Evolutionary conservation across 495 filamentous ascomycete species (phyloP), one percentile per base, ranked within the genome.

Genomic region (Podospora comata): DNA sequence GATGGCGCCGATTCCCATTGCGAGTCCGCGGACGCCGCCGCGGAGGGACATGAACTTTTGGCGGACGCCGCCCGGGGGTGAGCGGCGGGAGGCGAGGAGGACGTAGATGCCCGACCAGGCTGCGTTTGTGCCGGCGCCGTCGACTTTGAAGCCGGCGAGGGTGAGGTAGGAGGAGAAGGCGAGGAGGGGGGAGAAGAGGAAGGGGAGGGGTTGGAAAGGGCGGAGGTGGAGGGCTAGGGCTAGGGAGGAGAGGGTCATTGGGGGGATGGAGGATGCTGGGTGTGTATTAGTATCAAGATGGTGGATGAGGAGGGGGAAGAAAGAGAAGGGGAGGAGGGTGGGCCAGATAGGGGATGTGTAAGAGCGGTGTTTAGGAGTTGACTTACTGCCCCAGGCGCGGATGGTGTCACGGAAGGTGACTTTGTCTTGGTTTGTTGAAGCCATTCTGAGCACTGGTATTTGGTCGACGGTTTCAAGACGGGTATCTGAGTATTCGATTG

Each of bases 81-180:
- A 85, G 68, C 90, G 84, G 65, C 92, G 85, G 68, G 85, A 78
- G 26, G 92, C 93, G 57, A 94, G 82, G 11, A 97, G 78, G 18
- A 93, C 80, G 77, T 98, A 99, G 23, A 97, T 79, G 4, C 89
- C 92, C 54, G 90, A 92, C 88, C 92, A 97, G 3, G 94, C 92
- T 19, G 91, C 92, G 15, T 88, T 91, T 63, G 93, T 84, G 32
- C 94, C 95, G 0, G 93, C 94, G 62, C 86, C 87, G 71, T 97
- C 95, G 64, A 87, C 88, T 75, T 90, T 88, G 85, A 88, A 93
- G 44, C 87, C 88, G 62, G 86, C 85, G 9, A 97, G 75, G 76
- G 93, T 94, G 58, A 94, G 84, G 78, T 97, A 98, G 79, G 88
- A 90, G 65, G 87, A 86, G 82, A 96, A 93, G 65, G 96, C 83